phyloP scores from a whole-genome alignment of 169 alveolate species.

The Theileria annulata region DNA sequence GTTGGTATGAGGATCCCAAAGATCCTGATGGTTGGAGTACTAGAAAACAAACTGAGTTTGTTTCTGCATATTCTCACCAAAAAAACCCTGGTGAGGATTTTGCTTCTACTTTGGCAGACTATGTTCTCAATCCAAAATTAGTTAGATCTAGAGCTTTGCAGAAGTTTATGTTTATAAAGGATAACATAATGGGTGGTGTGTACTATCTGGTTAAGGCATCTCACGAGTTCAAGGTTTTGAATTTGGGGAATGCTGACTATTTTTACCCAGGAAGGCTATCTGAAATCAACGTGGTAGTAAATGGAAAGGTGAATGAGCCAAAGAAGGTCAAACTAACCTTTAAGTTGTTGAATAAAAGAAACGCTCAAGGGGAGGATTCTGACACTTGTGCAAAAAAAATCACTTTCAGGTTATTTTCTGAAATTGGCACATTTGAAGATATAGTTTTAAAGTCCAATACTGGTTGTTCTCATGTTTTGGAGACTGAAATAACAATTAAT shows the following conservation, averaged over 20 bases:
- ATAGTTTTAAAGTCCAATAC: conserved; percentile 17
- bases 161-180: conserved; percentile 65
- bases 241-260: conserved; percentile 74
- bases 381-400: conserved; percentile 70
- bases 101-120: conserved; percentile 73
- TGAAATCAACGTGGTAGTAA: conserved; percentile 48
- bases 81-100: conserved; percentile 79
- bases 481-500: conserved; percentile 28
- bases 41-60: conserved; percentile 69
- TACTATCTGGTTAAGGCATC: conserved; percentile 70
- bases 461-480: conserved; percentile 60
- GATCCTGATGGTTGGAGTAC: conserved; percentile 80
- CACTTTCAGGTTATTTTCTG: conserved; percentile 68
- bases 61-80: conserved; percentile 77
- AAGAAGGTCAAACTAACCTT: conserved; percentile 62
- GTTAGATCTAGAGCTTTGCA: conserved; percentile 59
- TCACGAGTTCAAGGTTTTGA: conserved; percentile 74
- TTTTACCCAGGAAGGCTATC: conserved; percentile 74
- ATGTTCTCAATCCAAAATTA: conserved; percentile 70
- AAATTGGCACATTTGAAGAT: conserved; percentile 67
- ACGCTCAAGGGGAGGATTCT: background rate
- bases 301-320: conserved; percentile 66
- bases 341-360: conserved; percentile 40
- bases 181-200: conserved; percentile 71
- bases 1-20: conserved; percentile 73